Base-by-base conservation (phyloP, 352 stramenopile genomes). In the Phytophthora parvispora region DNA sequence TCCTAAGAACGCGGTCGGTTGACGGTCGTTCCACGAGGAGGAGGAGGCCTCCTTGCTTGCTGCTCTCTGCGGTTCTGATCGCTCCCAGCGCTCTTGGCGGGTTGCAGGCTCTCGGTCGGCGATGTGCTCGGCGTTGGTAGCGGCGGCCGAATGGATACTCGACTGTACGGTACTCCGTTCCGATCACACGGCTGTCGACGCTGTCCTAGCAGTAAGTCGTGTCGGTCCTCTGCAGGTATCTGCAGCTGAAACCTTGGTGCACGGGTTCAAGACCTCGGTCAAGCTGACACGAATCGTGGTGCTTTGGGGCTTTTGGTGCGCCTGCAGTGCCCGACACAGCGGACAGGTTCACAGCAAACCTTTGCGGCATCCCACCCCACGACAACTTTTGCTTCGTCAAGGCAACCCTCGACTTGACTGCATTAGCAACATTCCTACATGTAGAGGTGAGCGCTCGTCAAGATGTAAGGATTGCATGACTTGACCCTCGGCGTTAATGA, bases 41-140 rank as follows among this genome's bases (percentile, higher is more conserved):
- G 36, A 43, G 15, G 4, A 43, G 36, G 16, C 16, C 36, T 6
- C 9, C 40, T 3, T 10, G 10, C 31, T 36, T 15, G 40, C 25
- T 15, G 40, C 18, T 48, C 40, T 48, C 40, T 48, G n/a, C n/a
- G 40, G n/a, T 25, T 48, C n/a, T 48, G 40, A 27, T 48, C 40
- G n/a, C 4, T 47, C 6, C 4, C 36, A 43, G 15, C 9, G 36
- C 27, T 47, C 43, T 22, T 15, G 6, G 15, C 20, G 54, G 64
- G 57, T 67, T 72, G 64, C 40, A 67, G 67, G 64, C 64, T 72
- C 25, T 61, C n/a, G 16, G 31, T 49, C 15, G n/a, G 48, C 18
- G 64, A 72, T 72, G 38, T 72, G 64, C 43, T 62, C 24, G 13
- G 49, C 36, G 49, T 52, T 66, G 24, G 45, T 49, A 60, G 28